Evolutionary conservation across 2,329 filamentous ascomycete species (phyloP), one percentile per base, ranked within the genome.

Genomic region (Ampelomyces quisqualis): DNA sequence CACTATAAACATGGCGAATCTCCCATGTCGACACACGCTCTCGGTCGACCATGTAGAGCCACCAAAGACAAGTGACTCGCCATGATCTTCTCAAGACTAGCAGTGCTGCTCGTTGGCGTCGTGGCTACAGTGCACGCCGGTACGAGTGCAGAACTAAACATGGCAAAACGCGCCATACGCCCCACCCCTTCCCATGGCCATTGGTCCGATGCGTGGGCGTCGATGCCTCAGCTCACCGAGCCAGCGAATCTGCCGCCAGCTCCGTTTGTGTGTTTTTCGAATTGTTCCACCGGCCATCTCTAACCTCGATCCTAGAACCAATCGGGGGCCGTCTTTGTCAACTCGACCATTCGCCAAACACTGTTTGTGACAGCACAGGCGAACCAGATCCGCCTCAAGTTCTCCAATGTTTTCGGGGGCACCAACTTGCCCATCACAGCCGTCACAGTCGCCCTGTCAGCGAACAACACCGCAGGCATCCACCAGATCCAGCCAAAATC

Each of bases 301-400:
- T 21, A 32, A 23, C 6, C 70, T 18, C 15, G 2, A 14, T 28
- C 1, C 1, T 47, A 81, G 77, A 81, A 80, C 58, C 67, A 69
- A 42, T 73, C 71, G 1, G 69, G 70, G 4, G 58, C 71, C n/a
- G 74, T 81, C 1, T 83, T 85, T 57, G 66, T 69, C 27, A 78
- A 85, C 53, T 76, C 80, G 1, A 85, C 83, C 0, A 75, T 86
- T 46, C 80, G 82, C 3, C 83, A 86, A 62, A 86, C 82, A 0
- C 60, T 85, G 8, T 77, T 81, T 48, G 70, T 82, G 50, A 79
- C 80, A 4, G 72, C 82, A 3, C 75, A 73, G 1, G 75, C 77
- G 2, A 68, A 74, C 1, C 73, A 78, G n/a, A 74, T 86, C 48
- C 79, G 83, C 10, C 66, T 86, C 27, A 77, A 79, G 24, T 71